A percentile compares a stretch with the other conserved stretches of the same genome.
Conservation (phyloP, 352 stramenopile genomes). For the Phytopythium cucurbitacearum region DNA sequence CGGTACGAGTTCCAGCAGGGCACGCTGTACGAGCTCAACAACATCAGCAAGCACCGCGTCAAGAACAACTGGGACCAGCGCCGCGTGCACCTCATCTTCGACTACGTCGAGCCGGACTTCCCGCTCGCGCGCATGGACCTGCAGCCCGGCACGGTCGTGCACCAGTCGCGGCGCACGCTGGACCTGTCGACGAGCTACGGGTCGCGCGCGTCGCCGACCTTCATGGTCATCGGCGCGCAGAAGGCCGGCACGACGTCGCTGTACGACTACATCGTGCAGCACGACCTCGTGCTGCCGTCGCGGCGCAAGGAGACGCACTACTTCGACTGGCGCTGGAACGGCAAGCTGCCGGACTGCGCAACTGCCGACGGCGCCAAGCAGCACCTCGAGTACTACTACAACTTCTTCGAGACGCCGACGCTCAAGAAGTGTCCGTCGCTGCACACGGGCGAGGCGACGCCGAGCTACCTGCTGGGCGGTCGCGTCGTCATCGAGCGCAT, state of each 20-base stretch:
- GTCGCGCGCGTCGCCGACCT: conserved; percentile 81
- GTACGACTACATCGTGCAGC: conserved; percentile 97
- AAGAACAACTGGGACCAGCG: conserved; percentile 90
- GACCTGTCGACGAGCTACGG: conserved; percentile 87
- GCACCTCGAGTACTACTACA: conserved; percentile 75
- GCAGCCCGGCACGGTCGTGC: conserved; percentile 87
- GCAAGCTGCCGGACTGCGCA: conserved; percentile 42
- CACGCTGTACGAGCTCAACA: conserved; percentile 98
- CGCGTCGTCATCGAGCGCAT: conserved; percentile 68
- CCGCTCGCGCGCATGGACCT: conserved; percentile 69
- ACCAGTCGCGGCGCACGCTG: conserved; percentile 95
- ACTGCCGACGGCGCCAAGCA: conserved; percentile 48
- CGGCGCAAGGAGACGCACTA: conserved; percentile 97
- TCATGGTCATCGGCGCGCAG: conserved; percentile 94
- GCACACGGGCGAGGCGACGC: conserved; percentile 91
- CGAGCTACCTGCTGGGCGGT: conserved; percentile 89
- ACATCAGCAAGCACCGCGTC: conserved; percentile 95
- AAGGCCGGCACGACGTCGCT: conserved; percentile 97
- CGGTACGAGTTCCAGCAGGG: conserved; percentile 92
- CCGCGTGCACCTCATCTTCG: conserved; percentile 97
- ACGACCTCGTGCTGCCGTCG: conserved; percentile 91
- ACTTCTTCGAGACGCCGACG: conserved; percentile 80
- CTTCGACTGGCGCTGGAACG: conserved; percentile 97
- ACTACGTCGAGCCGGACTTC: conserved; percentile 93
- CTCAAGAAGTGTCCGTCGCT: conserved; percentile 87